Conservation (phyloP, 768 basidiomycete genomes). For the Aureoboletus auriporus region DNA sequence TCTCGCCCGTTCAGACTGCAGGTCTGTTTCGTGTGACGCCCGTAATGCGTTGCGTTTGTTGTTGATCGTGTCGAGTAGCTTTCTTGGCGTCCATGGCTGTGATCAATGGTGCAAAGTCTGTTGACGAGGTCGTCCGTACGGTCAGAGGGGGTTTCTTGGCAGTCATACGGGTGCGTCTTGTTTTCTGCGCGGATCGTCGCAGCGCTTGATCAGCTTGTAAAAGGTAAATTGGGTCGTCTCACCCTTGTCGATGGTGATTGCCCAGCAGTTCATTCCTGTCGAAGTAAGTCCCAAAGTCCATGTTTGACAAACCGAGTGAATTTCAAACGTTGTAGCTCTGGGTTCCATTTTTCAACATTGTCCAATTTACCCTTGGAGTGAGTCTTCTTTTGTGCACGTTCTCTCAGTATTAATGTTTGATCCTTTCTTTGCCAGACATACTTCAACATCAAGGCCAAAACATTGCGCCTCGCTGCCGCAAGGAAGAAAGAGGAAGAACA, state of each 20-base stretch:
- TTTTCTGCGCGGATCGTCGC: neutral
- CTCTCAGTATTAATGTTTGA: neutral
- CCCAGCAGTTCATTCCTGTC: constrained; percentile 75
- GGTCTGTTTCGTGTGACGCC: constrained; percentile 38
- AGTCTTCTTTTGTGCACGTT: constrained; percentile 22
- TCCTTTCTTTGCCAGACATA: constrained; percentile 44
- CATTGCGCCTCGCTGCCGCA: constrained; percentile 48
- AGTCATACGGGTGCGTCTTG: constrained; percentile 58
- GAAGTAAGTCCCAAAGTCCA: constrained; percentile 44
- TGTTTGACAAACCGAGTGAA: constrained; percentile 1
- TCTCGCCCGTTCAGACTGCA: constrained; percentile 70
- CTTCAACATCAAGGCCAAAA: constrained; percentile 73
- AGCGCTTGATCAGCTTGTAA: constrained; percentile 2
- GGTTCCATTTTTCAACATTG: constrained; percentile 82
- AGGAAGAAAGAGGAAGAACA: constrained; percentile 43
- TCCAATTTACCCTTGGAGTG: constrained; percentile 76
- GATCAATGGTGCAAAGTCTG: constrained; percentile 73
- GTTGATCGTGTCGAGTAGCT: constrained; percentile 34
- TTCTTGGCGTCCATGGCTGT: constrained; percentile 79
- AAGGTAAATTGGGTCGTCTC: constrained; percentile 81
- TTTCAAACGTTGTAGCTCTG: constrained; percentile 51
- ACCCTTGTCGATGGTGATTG: constrained; percentile 68
- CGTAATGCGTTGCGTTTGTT: neutral
- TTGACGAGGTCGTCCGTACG: constrained; percentile 60
- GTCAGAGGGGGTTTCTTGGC: constrained; percentile 70